Evolutionary conservation across 768 basidiomycete genomes (phyloP).

Genomic region (Floccularia luteovirens): DNA sequence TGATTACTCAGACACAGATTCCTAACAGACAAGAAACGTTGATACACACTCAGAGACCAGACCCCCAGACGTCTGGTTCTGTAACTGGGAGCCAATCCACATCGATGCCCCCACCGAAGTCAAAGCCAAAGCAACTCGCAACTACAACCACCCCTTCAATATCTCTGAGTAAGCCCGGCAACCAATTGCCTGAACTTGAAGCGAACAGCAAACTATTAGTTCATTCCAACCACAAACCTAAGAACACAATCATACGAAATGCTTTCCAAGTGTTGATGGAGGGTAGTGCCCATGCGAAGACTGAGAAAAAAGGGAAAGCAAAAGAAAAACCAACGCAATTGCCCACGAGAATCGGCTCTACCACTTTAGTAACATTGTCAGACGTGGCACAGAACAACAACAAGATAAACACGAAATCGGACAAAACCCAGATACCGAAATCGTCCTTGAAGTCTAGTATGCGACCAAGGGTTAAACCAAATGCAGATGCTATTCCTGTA

Average conservation of each 20-base stretch:
- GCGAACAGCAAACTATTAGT: too few species aligned
- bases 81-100: too few species aligned
- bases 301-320: slow-evolving; percentile 14
- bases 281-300: slow-evolving; percentile 11
- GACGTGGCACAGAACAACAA: slow-evolving; percentile 9
- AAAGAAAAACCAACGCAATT: slow-evolving; percentile 9
- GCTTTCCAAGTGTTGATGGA: slow-evolving; percentile 28
- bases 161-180: too few species aligned
- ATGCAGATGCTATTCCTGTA: slow-evolving; percentile 18
- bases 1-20: too few species aligned
- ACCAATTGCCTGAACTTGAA: too few species aligned
- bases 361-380: background rate
- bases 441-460: slow-evolving; percentile 26
- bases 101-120: too few species aligned
- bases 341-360: background rate
- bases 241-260: slow-evolving; percentile 12
- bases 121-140: too few species aligned
- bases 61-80: too few species aligned
- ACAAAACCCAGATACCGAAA: slow-evolving; percentile 12
- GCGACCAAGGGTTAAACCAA: slow-evolving; percentile 20
- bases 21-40: too few species aligned
- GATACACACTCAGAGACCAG: too few species aligned
- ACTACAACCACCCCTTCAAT: too few species aligned
- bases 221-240: too few species aligned
- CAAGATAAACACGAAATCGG: slow-evolving; percentile 8